Evolutionary conservation across 2,329 filamentous ascomycete species (phyloP), one percentile per base, ranked within the genome.

Genomic region (Hypoxylon sp.): DNA sequence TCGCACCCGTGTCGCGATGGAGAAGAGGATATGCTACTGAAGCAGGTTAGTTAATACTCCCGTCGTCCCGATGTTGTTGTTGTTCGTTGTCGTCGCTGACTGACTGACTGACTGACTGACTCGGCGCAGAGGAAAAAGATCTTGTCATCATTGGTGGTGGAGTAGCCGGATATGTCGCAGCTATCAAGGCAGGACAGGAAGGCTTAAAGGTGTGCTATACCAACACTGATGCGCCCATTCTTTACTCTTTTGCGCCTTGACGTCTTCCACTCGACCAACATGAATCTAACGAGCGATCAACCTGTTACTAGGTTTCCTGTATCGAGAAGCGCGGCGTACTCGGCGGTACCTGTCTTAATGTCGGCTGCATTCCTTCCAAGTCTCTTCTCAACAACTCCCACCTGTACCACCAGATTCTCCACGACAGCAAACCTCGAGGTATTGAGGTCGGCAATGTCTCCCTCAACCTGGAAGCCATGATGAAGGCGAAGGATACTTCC

Each of bases 341-440:
- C 67, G 94, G 94, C 69, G 94, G 94, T 72, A 99, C 94, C 69
- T 99, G 94, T 81, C 80, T 99, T 69, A 99, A 99, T 74, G 94
- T 99, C 70, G 94, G 94, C 78, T 99, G 94, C 79, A 99, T 99
- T 72, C 94, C 94, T 63, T 99, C 94, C 62, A 99, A 99, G 79
- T 97, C 94, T 59, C 90, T 99, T 65, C 90, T 99, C 74, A 99
- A 97, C 87, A 97, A 97, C 83, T 97, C 94, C 67, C 91, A 97
- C 75, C 84, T 97, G 55, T 97, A 97, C 82, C 93, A 97, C 80
- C 89, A 92, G 77, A 89, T 97, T 70, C 84, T 95, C 56, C 93
- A 99, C 79, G 94, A 99, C 80, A 93, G 91, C 63, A 96, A 97
- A 79, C 86, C 89, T 76, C 91, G 94, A 73, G 94, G 94, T 72